Conservation (phyloP, 306 rosid genomes). For the Lathyrus oleraceus region DNA sequence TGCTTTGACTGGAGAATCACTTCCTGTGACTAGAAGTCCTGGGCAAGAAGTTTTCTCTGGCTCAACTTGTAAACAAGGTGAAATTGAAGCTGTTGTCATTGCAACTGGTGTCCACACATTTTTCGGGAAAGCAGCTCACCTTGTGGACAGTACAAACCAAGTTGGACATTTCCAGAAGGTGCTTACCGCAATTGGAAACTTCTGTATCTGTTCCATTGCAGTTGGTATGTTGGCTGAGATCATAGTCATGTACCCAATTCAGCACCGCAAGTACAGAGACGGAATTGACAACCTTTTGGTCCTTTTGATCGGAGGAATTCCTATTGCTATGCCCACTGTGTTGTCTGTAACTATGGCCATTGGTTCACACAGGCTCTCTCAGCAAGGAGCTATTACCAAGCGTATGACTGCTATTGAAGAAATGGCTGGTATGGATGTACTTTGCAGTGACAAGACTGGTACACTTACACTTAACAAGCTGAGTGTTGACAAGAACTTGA, state of each 20-base stretch:
- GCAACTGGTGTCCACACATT: slow-evolving; percentile 99
- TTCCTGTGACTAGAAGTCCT: slow-evolving; percentile 84
- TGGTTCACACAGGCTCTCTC: slow-evolving; percentile 94
- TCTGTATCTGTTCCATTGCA: slow-evolving; percentile 94
- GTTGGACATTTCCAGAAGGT: slow-evolving; percentile 99
- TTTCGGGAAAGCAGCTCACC: slow-evolving; percentile 98
- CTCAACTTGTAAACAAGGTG: slow-evolving; percentile 98
- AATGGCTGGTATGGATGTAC: slow-evolving; percentile 99
- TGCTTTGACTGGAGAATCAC: slow-evolving; percentile 97
- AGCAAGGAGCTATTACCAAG: slow-evolving; percentile 98
- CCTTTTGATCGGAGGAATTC: slow-evolving; percentile 97
- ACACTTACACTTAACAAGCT: slow-evolving; percentile 97
- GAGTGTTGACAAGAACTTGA: slow-evolving; percentile 76
- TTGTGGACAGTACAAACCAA: slow-evolving; percentile 95
- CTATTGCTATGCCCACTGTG: slow-evolving; percentile 99
- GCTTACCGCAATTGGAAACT: slow-evolving; percentile 92
- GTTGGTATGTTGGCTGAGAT: slow-evolving; percentile 86
- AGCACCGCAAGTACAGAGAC: slow-evolving; percentile 72
- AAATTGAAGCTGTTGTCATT: slow-evolving; percentile 92
- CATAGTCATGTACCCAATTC: slow-evolving; percentile 95
- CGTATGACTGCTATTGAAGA: slow-evolving; percentile 99
- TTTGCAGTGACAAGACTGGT: slow-evolving; percentile 98
- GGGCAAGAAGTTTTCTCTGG: slow-evolving; percentile 99
- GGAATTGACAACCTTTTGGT: slow-evolving; percentile 97
- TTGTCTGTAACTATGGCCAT: slow-evolving; percentile 98